Conservation (phyloP, 768 basidiomycete species). For the Psilocybe subaeruginosa region DNA sequence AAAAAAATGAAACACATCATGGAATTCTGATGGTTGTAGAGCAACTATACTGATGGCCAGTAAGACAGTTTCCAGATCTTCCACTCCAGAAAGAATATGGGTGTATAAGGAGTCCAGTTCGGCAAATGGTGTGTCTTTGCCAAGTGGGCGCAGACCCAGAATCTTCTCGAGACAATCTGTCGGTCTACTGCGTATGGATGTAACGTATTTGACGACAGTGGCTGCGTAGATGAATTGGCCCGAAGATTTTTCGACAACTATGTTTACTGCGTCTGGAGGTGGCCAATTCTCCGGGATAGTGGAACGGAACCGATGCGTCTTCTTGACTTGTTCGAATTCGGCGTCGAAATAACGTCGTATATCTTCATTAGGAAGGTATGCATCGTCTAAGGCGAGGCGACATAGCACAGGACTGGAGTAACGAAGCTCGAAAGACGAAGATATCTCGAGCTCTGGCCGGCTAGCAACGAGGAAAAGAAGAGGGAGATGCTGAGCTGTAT, state of each 20-base stretch:
- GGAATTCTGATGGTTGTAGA: not conserved
- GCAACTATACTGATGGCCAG: not conserved
- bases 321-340: constrained; percentile 4
- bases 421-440: not conserved
- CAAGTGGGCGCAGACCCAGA: not conserved
- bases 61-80: not conserved
- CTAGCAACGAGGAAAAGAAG: constrained; percentile 13
- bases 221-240: constrained; percentile 19
- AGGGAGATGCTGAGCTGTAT: not conserved
- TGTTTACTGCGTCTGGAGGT: not conserved
- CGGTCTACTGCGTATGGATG: not conserved
- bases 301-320: not conserved
- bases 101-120: constrained; percentile 11
- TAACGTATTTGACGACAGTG: constrained; percentile 9
- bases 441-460: constrained; percentile 9
- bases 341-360: constrained; percentile 4
- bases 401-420: not conserved
- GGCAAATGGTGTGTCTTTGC: constrained; percentile 4
- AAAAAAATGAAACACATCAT: too few species aligned
- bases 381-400: constrained; percentile 3
- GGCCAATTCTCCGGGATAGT: constrained; percentile 8
- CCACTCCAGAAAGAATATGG: constrained; percentile 5
- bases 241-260: constrained; percentile 11
- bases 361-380: constrained; percentile 2
- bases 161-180: not conserved